Conservation (phyloP, 768 basidiomycete genomes). For the Lactarius hatsudake region DNA sequence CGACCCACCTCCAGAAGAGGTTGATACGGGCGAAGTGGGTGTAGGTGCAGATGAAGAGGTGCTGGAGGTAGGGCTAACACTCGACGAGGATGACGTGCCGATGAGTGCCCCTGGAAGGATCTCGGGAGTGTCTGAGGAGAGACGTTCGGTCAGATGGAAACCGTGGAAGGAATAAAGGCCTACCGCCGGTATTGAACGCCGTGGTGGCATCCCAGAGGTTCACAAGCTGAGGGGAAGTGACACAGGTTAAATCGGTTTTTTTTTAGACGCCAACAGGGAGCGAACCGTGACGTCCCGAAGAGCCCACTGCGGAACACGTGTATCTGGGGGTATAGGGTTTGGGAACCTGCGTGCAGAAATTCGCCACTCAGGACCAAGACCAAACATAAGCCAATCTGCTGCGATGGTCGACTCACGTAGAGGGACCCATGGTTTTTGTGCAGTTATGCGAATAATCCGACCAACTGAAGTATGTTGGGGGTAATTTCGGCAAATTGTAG, state of each 20-base stretch:
- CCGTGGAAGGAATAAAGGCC: not conserved
- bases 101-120: not conserved
- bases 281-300: slow-evolving; percentile 13
- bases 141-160: not conserved
- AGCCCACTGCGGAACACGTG: slow-evolving; percentile 14
- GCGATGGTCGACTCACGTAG: not conserved
- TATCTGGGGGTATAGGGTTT: slow-evolving; percentile 10
- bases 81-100: not conserved
- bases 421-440: not conserved
- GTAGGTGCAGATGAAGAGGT: no score
- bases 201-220: slow-evolving; percentile 1
- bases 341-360: slow-evolving; percentile 3
- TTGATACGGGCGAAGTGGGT: not conserved
- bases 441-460: not conserved
- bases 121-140: slow-evolving; percentile 5
- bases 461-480: not conserved
- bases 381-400: not conserved
- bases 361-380: not conserved
- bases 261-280: not conserved
- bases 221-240: not conserved
- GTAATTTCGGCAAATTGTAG: no score
- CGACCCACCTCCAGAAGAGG: not conserved
- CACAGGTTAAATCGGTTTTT: not conserved
- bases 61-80: no score
- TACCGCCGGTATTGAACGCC: slow-evolving; percentile 1